Evolutionary conservation across 257 asterid species (phyloP), one percentile per base, ranked within the genome.

Genomic region (Ophiorrhiza pumila): DNA sequence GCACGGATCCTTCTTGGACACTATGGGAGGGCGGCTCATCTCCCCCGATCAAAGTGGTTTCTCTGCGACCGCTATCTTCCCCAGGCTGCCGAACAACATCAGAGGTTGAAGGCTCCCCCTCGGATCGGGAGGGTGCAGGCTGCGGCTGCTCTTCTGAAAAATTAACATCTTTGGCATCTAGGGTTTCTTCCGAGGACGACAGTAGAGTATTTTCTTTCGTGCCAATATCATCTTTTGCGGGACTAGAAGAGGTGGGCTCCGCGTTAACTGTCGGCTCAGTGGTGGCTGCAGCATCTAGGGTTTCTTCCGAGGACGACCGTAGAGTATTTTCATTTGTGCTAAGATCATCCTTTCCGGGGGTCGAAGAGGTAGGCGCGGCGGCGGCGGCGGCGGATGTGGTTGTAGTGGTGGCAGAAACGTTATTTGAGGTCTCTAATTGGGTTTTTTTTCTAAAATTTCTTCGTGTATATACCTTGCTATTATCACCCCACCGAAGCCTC

Each of bases 381-480:
- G 50, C 45, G 27, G 77, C 29, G 22, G 56, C 52, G n/a, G 32
- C 50, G 68, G 46, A 11, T n/a, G n/a, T 61, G 62, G 78, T 41
- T 53, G 78, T n/a, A 42, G 79, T 22, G 37, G 73, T 47, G 68
- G 70, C 76, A 73, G 66, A 73, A 45, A 50, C 77, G 56, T 23
- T 63, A 71, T 56, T 72, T 18, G 15, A 25, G 45, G 60, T 67
- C 31, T 62, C 61, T 17, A 46, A 78, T 61, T 55, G 77, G 62
- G 77, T 57, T 69, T 69, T 75, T 10, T 71, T 80, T 13, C 74
- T 45, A 47, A 32, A 57, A 69, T 71, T 72, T 58, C 62, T 80
- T 18, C 86, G 76, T 1, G 83, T 79, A 59, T 84, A 84, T 5
- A 84, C 86, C 66, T 58, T 84, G 50, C 32, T 23, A 11, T 41